Evolutionary conservation across 140 eudicot genomes (phyloP), one percentile per base, ranked within the genome.

Genomic region (Anethum foeniculum): DNA sequence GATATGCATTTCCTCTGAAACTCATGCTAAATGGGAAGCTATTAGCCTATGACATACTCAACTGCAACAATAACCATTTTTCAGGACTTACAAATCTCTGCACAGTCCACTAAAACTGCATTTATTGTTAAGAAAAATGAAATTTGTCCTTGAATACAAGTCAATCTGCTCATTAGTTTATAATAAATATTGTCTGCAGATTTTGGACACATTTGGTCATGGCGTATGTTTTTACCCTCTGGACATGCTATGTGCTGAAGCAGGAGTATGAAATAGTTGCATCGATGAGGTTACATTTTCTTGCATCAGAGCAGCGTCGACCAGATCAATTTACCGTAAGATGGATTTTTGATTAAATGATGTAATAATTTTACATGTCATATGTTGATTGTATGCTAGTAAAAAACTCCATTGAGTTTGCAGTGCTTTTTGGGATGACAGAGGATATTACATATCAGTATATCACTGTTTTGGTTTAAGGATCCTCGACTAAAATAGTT

Each of bases 241-340:
- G 98, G 98, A 86, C 94, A 21, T 91, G 98, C 84, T 91, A 91
- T 86, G 81, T 90, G 71, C 69, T 93, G 84, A 85, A 83, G 80
- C 84, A 85, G 81, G 98, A 93, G 86, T 93, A 93, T 71, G 93
- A 84, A 65, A 89, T 49, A 79, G 76, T 89, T 83, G 94, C 94
- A 36, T 56, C 85, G 81, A 85, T 93, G 94, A 87, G 98, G 81
- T 74, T 93, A 82, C 91, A 89, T 81, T 93, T 93, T 79, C 89
- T 93, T 83, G 91, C 94, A 81, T 88, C 98, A 49, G 94, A 86
- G 81, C 84, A 82, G 25, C 89, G 97, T 9, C 88, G 96, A 23
- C 98, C 98, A 16, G 98, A 93, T 86, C 98, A 93, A 60, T 93
- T 89, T 80, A 93, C 94, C 0, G 98, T 93, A 86, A 93, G 91